phyloP scores from a whole-genome alignment of 2,329 filamentous ascomycete genomes.

The Dactylellina sp. region DNA sequence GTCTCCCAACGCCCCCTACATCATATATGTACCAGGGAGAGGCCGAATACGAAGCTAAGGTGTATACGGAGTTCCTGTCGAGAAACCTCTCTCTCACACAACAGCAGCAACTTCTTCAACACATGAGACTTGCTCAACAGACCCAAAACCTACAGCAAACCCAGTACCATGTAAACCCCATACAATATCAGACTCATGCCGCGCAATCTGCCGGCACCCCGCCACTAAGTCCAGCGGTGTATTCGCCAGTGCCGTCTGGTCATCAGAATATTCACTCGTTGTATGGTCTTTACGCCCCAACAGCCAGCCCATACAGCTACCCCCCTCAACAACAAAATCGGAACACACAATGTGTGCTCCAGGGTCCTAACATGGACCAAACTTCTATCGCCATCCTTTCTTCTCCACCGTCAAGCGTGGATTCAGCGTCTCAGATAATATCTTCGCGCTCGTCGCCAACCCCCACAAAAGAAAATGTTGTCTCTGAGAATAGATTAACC shows the following conservation, averaged over 20 bases:
- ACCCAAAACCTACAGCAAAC: conserved; percentile 57
- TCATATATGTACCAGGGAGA: conserved; percentile 59
- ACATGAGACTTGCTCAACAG: conserved; percentile 60
- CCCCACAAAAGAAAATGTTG: conserved; percentile 25
- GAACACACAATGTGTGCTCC: conserved; percentile 5
- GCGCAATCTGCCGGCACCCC: conserved; percentile 57
- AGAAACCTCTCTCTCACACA: conserved; percentile 93
- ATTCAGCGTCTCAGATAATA: conserved; percentile 3
- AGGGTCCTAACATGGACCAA: not conserved
- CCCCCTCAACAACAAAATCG: conserved; percentile 20
- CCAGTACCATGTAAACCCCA: conserved; percentile 58
- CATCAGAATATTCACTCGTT: conserved; percentile 6
- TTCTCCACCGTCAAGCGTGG: conserved; percentile 10
- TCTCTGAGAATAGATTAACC: not conserved
- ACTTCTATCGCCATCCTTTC: conserved; percentile 5
- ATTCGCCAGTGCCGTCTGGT: conserved; percentile 20
- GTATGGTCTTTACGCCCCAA: not conserved
- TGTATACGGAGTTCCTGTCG: conserved; percentile 88
- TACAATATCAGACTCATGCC: conserved; percentile 55
- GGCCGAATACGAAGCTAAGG: conserved; percentile 78
- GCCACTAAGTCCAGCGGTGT: conserved; percentile 59
- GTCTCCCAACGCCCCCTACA: conserved; percentile 61
- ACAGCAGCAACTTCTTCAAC: conserved; percentile 74
- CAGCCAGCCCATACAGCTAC: conserved; percentile 16
- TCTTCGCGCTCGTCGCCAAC: conserved; percentile 41